Conservation (phyloP, 1,284 basidiomycete species). For the Cryptococcus deneoformans region DNA sequence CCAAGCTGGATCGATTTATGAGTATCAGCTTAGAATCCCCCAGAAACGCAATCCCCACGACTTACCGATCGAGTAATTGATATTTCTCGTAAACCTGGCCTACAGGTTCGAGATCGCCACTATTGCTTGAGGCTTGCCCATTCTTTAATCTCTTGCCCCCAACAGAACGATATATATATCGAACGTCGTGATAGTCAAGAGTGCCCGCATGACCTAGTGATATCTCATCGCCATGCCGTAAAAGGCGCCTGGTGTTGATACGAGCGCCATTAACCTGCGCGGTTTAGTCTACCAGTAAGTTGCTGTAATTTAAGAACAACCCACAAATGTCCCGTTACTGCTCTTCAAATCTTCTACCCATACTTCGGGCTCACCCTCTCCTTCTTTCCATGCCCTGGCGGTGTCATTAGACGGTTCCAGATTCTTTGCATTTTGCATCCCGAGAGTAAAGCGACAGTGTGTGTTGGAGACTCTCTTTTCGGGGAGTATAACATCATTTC, state of each 20-base stretch:
- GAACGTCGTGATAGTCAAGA: slow-evolving; percentile 50
- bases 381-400: slow-evolving; percentile 31
- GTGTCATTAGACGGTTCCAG: slow-evolving; percentile 13
- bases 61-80: slow-evolving; percentile 43
- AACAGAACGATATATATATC: slow-evolving; percentile 52
- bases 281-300: not conserved
- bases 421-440: slow-evolving; percentile 25
- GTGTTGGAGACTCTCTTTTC: slow-evolving; percentile 46
- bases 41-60: not conserved
- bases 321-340: slow-evolving; percentile 81
- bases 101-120: slow-evolving; percentile 48
- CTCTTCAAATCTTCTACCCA: slow-evolving; percentile 65
- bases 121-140: slow-evolving; percentile 4
- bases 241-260: slow-evolving; percentile 58
- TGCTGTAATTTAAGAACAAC: slow-evolving; percentile 35
- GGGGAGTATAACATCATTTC: slow-evolving; percentile 40
- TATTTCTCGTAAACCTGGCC: slow-evolving; percentile 49
- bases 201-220: slow-evolving; percentile 63
- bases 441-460: slow-evolving; percentile 42
- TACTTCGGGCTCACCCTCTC: slow-evolving; percentile 56
- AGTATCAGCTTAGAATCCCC: not conserved
- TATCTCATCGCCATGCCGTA: slow-evolving; percentile 77
- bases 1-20: slow-evolving; percentile 31
- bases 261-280: slow-evolving; percentile 66
- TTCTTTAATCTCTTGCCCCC: slow-evolving; percentile 28